phyloP scores from a whole-genome alignment of 2,329 filamentous ascomycete genomes.

The Dothistroma pini region DNA sequence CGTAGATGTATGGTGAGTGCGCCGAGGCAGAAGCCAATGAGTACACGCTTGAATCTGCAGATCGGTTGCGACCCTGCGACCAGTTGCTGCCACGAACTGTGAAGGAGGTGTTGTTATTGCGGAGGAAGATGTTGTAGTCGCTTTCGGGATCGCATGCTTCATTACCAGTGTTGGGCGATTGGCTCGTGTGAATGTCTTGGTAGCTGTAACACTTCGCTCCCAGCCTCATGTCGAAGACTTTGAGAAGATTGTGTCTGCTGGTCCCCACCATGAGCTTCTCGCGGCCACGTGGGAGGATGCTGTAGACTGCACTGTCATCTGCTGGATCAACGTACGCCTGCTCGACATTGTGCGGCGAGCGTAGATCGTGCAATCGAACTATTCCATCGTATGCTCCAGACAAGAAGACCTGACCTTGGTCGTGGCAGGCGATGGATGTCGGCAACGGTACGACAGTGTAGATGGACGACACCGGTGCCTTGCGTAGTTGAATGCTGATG shows the following conservation, averaged over 20 bases:
- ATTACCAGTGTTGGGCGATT: neutral
- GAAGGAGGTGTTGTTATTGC: conserved; percentile 30
- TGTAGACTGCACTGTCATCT: conserved; percentile 58
- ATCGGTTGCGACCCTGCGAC: conserved; percentile 22
- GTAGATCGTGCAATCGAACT: conserved; percentile 58
- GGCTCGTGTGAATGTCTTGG: conserved; percentile 21
- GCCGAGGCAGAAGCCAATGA: conserved; percentile 46
- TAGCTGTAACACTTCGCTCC: conserved; percentile 33
- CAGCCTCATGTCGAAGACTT: conserved; percentile 60
- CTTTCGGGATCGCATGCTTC: neutral
- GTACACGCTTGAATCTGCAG: conserved; percentile 44
- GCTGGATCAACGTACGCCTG: conserved; percentile 52
- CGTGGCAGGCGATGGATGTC: conserved; percentile 21
- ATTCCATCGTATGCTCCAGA: conserved; percentile 59
- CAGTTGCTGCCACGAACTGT: conserved; percentile 26
- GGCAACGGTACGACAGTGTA: conserved; percentile 46
- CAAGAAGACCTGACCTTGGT: conserved; percentile 53
- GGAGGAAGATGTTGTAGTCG: conserved; percentile 48
- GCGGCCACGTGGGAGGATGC: conserved; percentile 54
- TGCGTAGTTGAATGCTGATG: conserved; percentile 18
- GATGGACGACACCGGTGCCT: conserved; percentile 39
- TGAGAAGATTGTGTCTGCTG: conserved; percentile 56
- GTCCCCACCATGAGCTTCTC: conserved; percentile 57
- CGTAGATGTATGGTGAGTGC: conserved; percentile 45
- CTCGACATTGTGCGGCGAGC: conserved; percentile 48